These are phyloP conservation scores for Takashimella tepidaria DNA, from an alignment of 1,284 basidiomycete species.

Conservation along the genomic window DNA sequence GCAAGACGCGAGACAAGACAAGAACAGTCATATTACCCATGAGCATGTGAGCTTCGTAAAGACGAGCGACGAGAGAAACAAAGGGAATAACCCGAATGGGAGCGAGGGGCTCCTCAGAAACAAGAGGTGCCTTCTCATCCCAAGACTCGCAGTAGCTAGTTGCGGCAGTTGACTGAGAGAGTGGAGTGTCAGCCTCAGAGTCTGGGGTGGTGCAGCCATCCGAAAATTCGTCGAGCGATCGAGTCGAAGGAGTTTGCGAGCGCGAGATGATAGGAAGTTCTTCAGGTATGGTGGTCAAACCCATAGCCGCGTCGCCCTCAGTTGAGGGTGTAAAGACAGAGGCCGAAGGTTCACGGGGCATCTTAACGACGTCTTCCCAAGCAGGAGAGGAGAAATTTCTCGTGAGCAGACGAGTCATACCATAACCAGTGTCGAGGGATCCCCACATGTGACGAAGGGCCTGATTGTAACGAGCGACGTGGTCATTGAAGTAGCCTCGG, in stretches of 20 bases:
- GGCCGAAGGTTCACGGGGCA: neutral
- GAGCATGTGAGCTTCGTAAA: conserved; percentile 42
- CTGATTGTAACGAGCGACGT: conserved; percentile 38
- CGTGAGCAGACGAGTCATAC: conserved; percentile 24
- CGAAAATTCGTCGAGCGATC: conserved; percentile 9
- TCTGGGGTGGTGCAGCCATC: conserved; percentile 13
- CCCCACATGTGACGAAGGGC: conserved; percentile 40
- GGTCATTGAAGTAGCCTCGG: conserved; percentile 27
- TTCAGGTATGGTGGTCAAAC: conserved; percentile 14
- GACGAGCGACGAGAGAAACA: conserved; percentile 14
- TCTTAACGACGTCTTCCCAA: conserved; percentile 2
- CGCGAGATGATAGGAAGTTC: conserved; percentile 4
- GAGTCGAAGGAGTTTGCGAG: neutral
- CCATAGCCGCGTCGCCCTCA: conserved; percentile 11
- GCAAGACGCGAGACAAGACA: conserved; percentile 12
- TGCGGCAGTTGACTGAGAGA: neutral
- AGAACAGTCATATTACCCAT: conserved; percentile 29
- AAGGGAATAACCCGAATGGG: conserved; percentile 10
- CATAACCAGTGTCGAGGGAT: conserved; percentile 32
- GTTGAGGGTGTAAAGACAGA: conserved; percentile 10
- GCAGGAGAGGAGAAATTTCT: conserved; percentile 17
- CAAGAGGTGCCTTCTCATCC: conserved; percentile 7
- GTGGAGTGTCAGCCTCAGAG: neutral
- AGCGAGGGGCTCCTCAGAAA: neutral
- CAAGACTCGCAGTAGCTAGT: neutral